Evolutionary conservation across 305 asterid species (phyloP).

Genomic region (Solanum chacoense): DNA sequence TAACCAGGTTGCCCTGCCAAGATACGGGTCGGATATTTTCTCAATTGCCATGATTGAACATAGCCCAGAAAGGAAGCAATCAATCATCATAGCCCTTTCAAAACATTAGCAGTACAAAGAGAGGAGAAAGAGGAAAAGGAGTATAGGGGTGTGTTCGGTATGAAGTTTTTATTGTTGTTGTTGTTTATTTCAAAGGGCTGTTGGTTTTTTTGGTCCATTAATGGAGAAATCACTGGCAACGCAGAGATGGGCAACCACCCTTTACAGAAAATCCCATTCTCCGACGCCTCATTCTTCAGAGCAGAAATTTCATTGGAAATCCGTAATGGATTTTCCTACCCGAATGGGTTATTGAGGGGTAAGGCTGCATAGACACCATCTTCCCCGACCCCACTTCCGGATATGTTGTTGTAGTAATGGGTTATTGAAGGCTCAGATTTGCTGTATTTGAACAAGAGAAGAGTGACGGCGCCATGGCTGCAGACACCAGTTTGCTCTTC

Average conservation of each 20-base stretch:
- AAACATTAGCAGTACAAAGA: background rate
- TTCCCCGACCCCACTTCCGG: background rate
- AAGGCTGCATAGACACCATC: background rate
- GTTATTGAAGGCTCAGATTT: background rate
- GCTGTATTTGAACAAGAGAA: background rate
- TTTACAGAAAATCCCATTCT: background rate
- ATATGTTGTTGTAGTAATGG: background rate
- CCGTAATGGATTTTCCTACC: background rate
- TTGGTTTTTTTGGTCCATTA: background rate
- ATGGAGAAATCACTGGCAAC: slow-evolving; percentile 1
- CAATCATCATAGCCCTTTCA: slow-evolving; percentile 11
- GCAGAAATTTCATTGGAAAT: background rate
- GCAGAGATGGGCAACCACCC: slow-evolving; percentile 23
- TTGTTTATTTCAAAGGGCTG: background rate
- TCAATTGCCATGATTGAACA: background rate
- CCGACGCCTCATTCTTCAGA: background rate
- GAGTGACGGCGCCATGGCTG: background rate
- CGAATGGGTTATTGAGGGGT: background rate
- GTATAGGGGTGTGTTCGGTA: background rate
- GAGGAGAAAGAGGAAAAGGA: background rate
- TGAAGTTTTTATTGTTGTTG: background rate
- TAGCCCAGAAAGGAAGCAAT: background rate
- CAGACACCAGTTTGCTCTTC: background rate
- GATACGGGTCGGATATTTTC: background rate
- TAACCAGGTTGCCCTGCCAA: background rate